phyloP scores from a whole-genome alignment of 345 rosid genomes.

The Eucalyptus camaldulensis region DNA sequence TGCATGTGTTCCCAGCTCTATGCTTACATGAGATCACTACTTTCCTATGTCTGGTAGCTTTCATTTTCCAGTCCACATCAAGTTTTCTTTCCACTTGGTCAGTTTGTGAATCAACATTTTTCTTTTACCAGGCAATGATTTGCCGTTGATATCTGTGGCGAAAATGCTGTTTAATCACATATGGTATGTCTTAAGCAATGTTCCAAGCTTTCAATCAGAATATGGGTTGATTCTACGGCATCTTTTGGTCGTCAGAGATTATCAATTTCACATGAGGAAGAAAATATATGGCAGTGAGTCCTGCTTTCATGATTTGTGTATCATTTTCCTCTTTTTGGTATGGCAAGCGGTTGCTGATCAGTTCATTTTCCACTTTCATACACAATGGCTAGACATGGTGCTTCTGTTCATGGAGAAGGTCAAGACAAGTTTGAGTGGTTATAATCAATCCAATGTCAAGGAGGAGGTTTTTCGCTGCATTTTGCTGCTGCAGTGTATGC shows the following conservation, averaged over 20 bases:
- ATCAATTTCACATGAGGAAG: conserved; percentile 73
- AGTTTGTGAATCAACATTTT: neutral
- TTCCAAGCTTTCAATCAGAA: conserved; percentile 75
- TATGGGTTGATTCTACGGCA: conserved; percentile 73
- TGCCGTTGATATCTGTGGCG: conserved; percentile 56
- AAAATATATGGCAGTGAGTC: conserved; percentile 57
- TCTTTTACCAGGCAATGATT: conserved; percentile 29
- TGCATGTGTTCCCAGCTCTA: neutral
- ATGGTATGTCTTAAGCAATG: conserved; percentile 56
- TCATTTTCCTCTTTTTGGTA: neutral
- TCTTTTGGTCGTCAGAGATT: conserved; percentile 54
- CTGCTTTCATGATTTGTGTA: neutral
- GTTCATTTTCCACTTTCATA: neutral
- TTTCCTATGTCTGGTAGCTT: neutral
- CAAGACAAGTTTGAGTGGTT: conserved; percentile 29
- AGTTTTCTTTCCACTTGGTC: neutral
- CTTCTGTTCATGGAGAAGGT: conserved; percentile 66
- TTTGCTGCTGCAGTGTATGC: conserved; percentile 62
- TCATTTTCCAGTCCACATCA: neutral
- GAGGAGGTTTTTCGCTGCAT: conserved; percentile 72
- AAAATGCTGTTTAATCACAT: conserved; percentile 60
- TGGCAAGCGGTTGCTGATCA: neutral
- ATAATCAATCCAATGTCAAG: conserved; percentile 37
- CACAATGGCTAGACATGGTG: conserved; percentile 44
- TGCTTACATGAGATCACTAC: neutral